Percentiles rank a stretch among this genome's conserved stretches.
Evolutionary conservation across 768 basidiomycete species (phyloP).

Genomic region (Mycena kentingensis): DNA sequence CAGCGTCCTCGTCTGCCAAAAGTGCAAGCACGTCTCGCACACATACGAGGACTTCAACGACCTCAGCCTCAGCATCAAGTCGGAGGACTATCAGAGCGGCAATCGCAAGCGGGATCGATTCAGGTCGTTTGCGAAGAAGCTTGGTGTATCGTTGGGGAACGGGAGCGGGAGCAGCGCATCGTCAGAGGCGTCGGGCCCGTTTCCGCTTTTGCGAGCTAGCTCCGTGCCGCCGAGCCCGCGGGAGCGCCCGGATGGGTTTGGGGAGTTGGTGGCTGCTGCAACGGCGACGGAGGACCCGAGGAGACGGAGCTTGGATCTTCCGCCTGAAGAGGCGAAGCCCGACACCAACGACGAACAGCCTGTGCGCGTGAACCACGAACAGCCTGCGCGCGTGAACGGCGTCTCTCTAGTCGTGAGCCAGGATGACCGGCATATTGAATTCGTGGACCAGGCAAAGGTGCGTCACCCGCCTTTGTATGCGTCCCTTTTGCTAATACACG

Average conservation of each 20-base stretch:
- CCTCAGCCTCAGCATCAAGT: conserved; percentile 85
- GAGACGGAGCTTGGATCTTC: conserved; percentile 47
- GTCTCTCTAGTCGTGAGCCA: conserved; percentile 21
- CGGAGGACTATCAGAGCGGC: conserved; percentile 72
- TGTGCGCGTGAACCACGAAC: conserved; percentile 32
- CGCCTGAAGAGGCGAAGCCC: conserved; percentile 29
- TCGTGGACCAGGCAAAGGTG: conserved; percentile 34
- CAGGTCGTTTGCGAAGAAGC: conserved; percentile 69
- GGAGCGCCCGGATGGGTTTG: conserved; percentile 25
- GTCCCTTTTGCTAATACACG: background rate
- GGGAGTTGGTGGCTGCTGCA: conserved; percentile 36
- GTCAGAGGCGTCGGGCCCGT: conserved; percentile 15
- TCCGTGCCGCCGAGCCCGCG: conserved; percentile 55
- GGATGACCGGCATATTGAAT: conserved; percentile 41
- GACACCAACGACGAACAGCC: conserved; percentile 30
- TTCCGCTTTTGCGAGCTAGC: conserved; percentile 51
- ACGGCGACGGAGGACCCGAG: conserved; percentile 41
- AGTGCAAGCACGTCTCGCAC: conserved; percentile 91
- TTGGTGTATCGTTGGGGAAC: conserved; percentile 36
- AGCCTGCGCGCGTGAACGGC: conserved; percentile 30
- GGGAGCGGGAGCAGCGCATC: conserved; percentile 3
- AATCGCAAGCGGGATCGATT: conserved; percentile 80
- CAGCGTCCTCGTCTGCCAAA: conserved; percentile 90
- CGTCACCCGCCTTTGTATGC: conserved; percentile 23
- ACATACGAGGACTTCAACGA: conserved; percentile 95